Conservation (phyloP, 305 asterid genomes). For the Andrographis paniculata region DNA sequence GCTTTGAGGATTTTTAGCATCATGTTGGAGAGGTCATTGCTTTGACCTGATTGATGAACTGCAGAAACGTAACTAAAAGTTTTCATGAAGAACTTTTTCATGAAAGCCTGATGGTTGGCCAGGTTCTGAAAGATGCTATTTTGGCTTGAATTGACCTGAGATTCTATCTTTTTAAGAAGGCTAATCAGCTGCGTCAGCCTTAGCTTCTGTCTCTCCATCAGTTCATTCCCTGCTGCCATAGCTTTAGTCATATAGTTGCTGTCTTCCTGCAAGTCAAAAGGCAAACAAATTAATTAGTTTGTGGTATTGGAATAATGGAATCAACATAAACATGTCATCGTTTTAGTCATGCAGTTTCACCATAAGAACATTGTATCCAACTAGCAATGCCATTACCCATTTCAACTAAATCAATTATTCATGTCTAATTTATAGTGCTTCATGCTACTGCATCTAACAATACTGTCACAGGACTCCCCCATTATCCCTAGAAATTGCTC, state of each 20-base stretch:
- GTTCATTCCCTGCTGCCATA: constrained; percentile 42
- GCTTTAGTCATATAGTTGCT: constrained; percentile 29
- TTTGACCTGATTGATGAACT: constrained; percentile 33
- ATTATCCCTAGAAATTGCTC: no score
- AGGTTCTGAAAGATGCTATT: constrained; percentile 45
- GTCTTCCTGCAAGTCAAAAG: constrained; percentile 37
- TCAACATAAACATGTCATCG: neutral
- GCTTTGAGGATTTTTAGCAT: constrained; percentile 46
- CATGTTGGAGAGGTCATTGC: constrained; percentile 27
- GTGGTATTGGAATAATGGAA: neutral
- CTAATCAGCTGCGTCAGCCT: constrained; percentile 47
- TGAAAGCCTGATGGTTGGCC: constrained; percentile 34
- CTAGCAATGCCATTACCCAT: no score
- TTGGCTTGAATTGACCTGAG: constrained; percentile 59
- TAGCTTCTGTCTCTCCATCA: constrained; percentile 47
- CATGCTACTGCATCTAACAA: no score
- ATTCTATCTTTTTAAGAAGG: constrained; percentile 51
- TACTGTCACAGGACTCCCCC: no score
- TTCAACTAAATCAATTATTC: no score
- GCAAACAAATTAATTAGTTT: neutral
- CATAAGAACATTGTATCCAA: no score
- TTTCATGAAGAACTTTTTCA: constrained; percentile 38
- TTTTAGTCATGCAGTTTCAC: no score
- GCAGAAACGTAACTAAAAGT: constrained; percentile 40
- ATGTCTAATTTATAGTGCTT: no score